Evolutionary conservation across 495 filamentous ascomycete genomes (phyloP).

Genomic region (Xylaria venustula): DNA sequence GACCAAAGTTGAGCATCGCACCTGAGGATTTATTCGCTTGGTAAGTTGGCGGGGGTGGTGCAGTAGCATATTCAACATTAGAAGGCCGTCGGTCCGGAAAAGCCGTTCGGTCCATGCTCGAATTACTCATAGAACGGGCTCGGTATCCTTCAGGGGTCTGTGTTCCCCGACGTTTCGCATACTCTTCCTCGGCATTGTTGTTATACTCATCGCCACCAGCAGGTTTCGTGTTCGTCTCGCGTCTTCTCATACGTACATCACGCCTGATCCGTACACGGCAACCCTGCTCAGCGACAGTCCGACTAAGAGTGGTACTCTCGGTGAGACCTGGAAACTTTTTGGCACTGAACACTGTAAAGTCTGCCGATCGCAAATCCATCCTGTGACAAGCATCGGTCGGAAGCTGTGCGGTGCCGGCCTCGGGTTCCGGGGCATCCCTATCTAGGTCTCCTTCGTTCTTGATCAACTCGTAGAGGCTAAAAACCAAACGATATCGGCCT

Average conservation of each 20-base stretch:
- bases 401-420: constrained; percentile 39
- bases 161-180: constrained; percentile 54
- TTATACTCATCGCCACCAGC: constrained; percentile 64
- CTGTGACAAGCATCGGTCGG: constrained; percentile 51
- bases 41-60: constrained; percentile 40
- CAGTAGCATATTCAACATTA: constrained; percentile 50
- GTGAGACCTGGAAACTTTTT: constrained; percentile 98
- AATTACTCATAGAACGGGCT: constrained; percentile 73
- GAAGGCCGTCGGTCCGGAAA: constrained; percentile 55
- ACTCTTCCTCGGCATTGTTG: constrained; percentile 65
- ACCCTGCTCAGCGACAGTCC: constrained; percentile 92
- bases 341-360: constrained; percentile 90
- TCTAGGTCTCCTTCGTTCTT: constrained; percentile 66
- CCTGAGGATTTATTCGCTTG: constrained; percentile 37
- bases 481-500: constrained; percentile 82
- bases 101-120: constrained; percentile 53
- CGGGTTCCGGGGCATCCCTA: constrained; percentile 32
- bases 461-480: constrained; percentile 88
- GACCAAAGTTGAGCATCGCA: constrained; percentile 32
- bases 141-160: constrained; percentile 65
- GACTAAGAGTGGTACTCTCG: constrained; percentile 85
- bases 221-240: constrained; percentile 77
- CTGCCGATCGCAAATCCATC: constrained; percentile 85
- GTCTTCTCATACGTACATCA: constrained; percentile 94
- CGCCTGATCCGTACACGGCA: constrained; percentile 95